Conservation (phyloP, 345 rosid genomes). For the Gossypium rotundifolium region DNA sequence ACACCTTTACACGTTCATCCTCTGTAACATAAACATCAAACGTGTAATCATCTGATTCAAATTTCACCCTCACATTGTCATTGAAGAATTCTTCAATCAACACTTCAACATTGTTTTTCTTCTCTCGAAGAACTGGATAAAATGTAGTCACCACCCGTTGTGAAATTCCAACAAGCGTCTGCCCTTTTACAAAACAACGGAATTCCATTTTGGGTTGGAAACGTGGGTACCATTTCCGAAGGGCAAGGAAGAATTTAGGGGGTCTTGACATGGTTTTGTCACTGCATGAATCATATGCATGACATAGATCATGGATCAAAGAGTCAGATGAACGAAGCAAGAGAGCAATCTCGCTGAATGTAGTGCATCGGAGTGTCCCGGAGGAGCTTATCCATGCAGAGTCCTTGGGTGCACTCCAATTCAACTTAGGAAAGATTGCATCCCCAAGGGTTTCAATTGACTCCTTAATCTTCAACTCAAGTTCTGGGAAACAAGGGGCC, state of each 20-base stretch:
- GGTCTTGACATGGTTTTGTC: slow-evolving; percentile 51
- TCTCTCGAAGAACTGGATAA: slow-evolving; percentile 49
- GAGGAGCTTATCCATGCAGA: slow-evolving; percentile 80
- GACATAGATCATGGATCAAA: slow-evolving; percentile 60
- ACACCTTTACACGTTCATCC: slow-evolving; percentile 45
- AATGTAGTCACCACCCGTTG: slow-evolving; percentile 78
- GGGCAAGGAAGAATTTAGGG: slow-evolving; percentile 60
- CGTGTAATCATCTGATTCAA: slow-evolving; percentile 52
- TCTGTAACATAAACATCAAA: slow-evolving; percentile 63
- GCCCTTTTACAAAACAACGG: slow-evolving; percentile 45
- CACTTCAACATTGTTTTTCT: slow-evolving; percentile 28
- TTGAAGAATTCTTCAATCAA: slow-evolving; percentile 46
- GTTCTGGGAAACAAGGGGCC: slow-evolving; percentile 65
- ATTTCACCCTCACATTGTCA: slow-evolving; percentile 31
- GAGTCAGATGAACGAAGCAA: slow-evolving; percentile 74
- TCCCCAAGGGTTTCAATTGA: slow-evolving; percentile 70
- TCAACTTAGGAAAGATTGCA: slow-evolving; percentile 64
- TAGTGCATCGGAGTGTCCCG: slow-evolving; percentile 59
- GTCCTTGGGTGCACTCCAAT: slow-evolving; percentile 94
- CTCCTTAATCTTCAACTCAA: slow-evolving; percentile 51
- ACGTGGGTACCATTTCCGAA: slow-evolving; percentile 68
- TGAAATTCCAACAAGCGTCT: slow-evolving; percentile 55
- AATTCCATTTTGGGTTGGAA: slow-evolving; percentile 72
- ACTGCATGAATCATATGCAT: slow-evolving; percentile 67
- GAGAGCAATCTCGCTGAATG: slow-evolving; percentile 60